Evolutionary conservation across 805 yeast species (phyloP).

Genomic region (Metschnikowia amazonensis): DNA sequence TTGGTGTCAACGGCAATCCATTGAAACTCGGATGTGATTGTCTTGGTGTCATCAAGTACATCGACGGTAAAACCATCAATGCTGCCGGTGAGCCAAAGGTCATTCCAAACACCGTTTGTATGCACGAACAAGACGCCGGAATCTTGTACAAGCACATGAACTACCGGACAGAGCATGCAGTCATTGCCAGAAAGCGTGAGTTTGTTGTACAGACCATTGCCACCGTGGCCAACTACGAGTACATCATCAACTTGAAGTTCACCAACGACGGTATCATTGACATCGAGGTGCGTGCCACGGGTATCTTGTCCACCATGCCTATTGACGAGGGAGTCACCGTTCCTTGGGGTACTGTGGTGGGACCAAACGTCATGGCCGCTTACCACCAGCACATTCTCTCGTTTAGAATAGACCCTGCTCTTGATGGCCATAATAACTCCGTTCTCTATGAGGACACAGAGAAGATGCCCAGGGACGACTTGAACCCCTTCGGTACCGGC

Average conservation of each 20-base stretch:
- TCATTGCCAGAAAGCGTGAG: conserved; percentile 74
- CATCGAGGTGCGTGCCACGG: conserved; percentile 80
- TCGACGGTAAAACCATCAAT: conserved; percentile 57
- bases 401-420: conserved; percentile 76
- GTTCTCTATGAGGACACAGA: conserved; percentile 68
- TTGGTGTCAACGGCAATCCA: conserved; percentile 68
- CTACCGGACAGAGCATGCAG: conserved; percentile 69
- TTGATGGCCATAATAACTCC: conserved; percentile 77
- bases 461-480: conserved; percentile 51
- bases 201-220: conserved; percentile 77
- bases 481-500: conserved; percentile 69
- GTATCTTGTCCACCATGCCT: conserved; percentile 82
- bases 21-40: conserved; percentile 77
- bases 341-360: conserved; percentile 73
- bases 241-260: conserved; percentile 65
- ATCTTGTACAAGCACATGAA: conserved; percentile 74
- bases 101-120: conserved; percentile 67
- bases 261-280: conserved; percentile 76
- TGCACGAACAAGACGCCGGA: conserved; percentile 80
- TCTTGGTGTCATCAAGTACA: conserved; percentile 71
- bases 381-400: conserved; percentile 80
- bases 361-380: conserved; percentile 79
- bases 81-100: conserved; percentile 59
- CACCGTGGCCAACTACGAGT: conserved; percentile 82
- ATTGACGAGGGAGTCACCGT: conserved; percentile 64